Conservation (phyloP, 306 rosid genomes). For the Arachis hypogaea region DNA sequence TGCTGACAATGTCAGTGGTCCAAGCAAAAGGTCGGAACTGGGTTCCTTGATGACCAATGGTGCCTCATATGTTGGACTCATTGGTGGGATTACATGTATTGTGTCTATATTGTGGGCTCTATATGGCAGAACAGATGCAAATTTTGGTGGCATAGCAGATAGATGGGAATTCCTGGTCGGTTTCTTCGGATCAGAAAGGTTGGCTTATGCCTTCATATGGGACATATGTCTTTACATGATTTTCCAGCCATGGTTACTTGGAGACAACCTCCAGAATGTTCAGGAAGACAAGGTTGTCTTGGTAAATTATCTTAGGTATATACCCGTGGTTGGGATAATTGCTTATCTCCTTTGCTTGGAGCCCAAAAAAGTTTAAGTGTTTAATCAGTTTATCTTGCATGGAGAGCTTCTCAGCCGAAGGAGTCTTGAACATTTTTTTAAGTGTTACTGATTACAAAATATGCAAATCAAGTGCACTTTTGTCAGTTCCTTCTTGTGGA, state of each 20-base stretch:
- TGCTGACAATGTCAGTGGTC: slow-evolving; percentile 47
- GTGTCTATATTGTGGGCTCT: slow-evolving; percentile 72
- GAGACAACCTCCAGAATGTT: slow-evolving; percentile 77
- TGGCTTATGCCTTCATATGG: slow-evolving; percentile 96
- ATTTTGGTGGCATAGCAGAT: slow-evolving; percentile 71
- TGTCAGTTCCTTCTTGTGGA: slow-evolving; percentile 6
- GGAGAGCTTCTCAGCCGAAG: slow-evolving; percentile 5
- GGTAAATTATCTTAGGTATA: slow-evolving; percentile 69
- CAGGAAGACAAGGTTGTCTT: slow-evolving; percentile 53
- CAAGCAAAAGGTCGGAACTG: slow-evolving; percentile 59
- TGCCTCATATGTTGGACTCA: slow-evolving; percentile 69
- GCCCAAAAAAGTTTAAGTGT: slow-evolving; percentile 47
- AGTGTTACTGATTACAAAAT: not conserved
- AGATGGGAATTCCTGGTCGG: slow-evolving; percentile 74
- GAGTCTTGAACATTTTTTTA: not conserved
- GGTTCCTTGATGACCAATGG: slow-evolving; percentile 65
- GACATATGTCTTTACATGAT: slow-evolving; percentile 75
- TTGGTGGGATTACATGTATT: slow-evolving; percentile 68
- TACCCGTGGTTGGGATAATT: slow-evolving; percentile 77
- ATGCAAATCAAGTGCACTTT: not conserved
- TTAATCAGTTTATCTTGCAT: slow-evolving; percentile 15
- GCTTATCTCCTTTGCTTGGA: slow-evolving; percentile 78
- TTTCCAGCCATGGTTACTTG: slow-evolving; percentile 94
- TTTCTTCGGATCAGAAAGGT: slow-evolving; percentile 84
- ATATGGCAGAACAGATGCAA: slow-evolving; percentile 63